These are phyloP conservation scores for Amphichorda felina DNA, from an alignment of 2,329 filamentous ascomycete species.

Conservation along the genomic window DNA sequence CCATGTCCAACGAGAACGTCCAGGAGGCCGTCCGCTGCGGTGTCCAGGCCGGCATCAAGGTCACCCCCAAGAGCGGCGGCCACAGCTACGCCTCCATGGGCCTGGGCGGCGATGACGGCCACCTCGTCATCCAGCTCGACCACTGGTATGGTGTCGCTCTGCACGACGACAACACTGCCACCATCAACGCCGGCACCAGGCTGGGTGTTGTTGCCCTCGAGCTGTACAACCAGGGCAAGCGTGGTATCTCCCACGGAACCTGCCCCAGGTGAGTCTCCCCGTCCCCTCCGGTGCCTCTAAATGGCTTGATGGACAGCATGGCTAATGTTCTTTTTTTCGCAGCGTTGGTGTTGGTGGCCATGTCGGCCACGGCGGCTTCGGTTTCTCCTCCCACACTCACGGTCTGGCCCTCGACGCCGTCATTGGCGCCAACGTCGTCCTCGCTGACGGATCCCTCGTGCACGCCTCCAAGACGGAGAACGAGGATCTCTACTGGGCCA, in stretches of 20 bases:
- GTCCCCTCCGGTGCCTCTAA: too few species aligned
- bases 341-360: conserved; percentile 33
- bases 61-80: conserved; percentile 38
- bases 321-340: background rate
- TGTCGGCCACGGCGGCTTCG: conserved; percentile 26
- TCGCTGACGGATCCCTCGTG: conserved; percentile 20
- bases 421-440: conserved; percentile 20
- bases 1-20: conserved; percentile 24
- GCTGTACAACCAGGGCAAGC: conserved; percentile 19
- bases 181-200: conserved; percentile 9
- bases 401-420: conserved; percentile 21
- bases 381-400: conserved; percentile 10
- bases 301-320: too few species aligned
- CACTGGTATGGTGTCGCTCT: conserved; percentile 22
- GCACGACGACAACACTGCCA: conserved; percentile 15
- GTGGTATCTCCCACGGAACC: conserved; percentile 29
- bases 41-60: conserved; percentile 24
- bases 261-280: conserved; percentile 21
- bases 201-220: conserved; percentile 28
- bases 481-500: conserved; percentile 28
- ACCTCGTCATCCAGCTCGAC: conserved; percentile 26
- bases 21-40: conserved; percentile 33
- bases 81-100: conserved; percentile 41
- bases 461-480: conserved; percentile 19
- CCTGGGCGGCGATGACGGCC: conserved; percentile 26